phyloP scores from a whole-genome alignment of 495 filamentous ascomycete species.

The Aspergillus incahuasiensis region DNA sequence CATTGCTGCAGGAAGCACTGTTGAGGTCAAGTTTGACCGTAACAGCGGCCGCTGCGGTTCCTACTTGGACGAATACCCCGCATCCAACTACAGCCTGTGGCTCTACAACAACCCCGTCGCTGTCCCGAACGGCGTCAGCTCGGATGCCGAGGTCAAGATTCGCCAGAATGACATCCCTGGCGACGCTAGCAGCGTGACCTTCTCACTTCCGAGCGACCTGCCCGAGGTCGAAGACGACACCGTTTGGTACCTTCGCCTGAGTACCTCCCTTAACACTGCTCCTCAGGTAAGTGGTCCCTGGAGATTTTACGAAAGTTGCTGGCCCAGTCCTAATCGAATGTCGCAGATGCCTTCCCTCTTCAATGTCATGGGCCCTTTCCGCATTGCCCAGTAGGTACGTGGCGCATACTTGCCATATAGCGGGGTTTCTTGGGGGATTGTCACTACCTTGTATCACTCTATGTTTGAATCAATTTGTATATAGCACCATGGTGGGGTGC shows the following conservation, averaged over 20 bases:
- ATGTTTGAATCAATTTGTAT: too few species aligned
- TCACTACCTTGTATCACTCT: too few species aligned
- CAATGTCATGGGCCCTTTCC: slow-evolving; percentile 32
- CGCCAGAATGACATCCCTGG: slow-evolving; percentile 16
- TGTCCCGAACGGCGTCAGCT: slow-evolving; percentile 17
- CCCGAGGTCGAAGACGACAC: slow-evolving; percentile 27
- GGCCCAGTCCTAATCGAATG: not conserved
- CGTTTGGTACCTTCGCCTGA: slow-evolving; percentile 34
- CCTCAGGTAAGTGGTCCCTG: slow-evolving; percentile 27
- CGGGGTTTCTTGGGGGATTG: too few species aligned
- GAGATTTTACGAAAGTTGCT: not conserved
- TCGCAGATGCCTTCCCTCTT: slow-evolving; percentile 33
- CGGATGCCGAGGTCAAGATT: slow-evolving; percentile 25
- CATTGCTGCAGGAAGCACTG: slow-evolving; percentile 20
- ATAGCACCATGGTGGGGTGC: too few species aligned
- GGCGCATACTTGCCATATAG: too few species aligned
- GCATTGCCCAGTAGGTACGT: not conserved
- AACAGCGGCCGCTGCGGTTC: slow-evolving; percentile 14
- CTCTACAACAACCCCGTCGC: slow-evolving; percentile 40
- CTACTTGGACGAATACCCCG: slow-evolving; percentile 23
- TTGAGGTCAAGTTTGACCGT: slow-evolving; percentile 33
- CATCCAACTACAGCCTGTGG: slow-evolving; percentile 25
- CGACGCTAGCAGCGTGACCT: slow-evolving; percentile 19
- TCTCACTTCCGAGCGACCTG: slow-evolving; percentile 27
- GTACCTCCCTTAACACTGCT: slow-evolving; percentile 24